Percentiles rank a stretch among this genome's conserved stretches.
Evolutionary conservation across 257 asterid genomes (phyloP).

Genomic region (Voacanga thouarsii): DNA sequence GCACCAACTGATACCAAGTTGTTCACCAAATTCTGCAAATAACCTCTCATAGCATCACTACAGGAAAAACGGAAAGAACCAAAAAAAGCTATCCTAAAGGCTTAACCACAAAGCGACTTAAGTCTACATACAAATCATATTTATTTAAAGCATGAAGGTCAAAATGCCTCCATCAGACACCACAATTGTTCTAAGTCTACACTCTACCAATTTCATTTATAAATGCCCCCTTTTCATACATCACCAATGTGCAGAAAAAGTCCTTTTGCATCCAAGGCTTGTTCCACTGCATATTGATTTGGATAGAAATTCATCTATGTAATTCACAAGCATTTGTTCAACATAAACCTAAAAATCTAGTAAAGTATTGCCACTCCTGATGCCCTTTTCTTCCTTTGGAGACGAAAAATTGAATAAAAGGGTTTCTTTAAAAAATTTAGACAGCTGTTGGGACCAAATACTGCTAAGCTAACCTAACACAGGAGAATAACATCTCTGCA

Average conservation of each 20-base stretch:
- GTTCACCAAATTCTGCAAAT: constrained; percentile 82
- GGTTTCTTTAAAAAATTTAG: not conserved
- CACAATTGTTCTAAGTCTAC: not conserved
- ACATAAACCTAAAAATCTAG: not conserved
- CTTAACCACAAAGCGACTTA: not conserved
- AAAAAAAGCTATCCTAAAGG: not conserved
- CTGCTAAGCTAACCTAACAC: not conserved
- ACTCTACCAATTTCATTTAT: not conserved
- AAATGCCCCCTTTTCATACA: not conserved
- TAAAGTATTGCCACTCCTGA: not conserved
- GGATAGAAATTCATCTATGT: not conserved
- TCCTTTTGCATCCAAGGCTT: not conserved
- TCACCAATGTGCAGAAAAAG: not conserved
- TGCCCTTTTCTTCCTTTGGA: not conserved
- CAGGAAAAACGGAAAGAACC: not conserved
- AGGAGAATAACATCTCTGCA: not conserved
- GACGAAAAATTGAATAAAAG: not conserved
- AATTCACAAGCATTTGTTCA: not conserved
- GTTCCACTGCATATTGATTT: not conserved
- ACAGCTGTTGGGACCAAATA: not conserved
- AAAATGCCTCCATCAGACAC: not conserved
- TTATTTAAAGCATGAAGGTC: not conserved
- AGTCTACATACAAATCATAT: not conserved
- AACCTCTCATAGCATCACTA: not conserved
- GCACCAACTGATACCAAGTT: constrained; percentile 81